Evolutionary conservation across 176 grass and related monocot species (phyloP).

Genomic region (Juncus inflexus): DNA sequence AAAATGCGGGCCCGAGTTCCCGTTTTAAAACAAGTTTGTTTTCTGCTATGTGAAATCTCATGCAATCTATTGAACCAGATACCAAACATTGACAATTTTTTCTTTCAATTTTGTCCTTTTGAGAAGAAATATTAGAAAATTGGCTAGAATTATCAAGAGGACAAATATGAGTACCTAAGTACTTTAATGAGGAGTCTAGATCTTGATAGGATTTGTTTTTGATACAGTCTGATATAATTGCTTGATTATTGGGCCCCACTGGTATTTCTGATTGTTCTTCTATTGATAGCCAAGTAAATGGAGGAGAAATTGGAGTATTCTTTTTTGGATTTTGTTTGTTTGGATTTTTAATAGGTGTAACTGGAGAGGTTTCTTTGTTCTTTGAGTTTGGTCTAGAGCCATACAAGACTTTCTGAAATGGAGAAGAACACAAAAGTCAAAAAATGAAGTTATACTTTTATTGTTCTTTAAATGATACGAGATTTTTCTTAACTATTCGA

Average conservation of each 20-base stretch:
- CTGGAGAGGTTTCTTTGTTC: constrained; percentile 3
- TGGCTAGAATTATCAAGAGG: constrained; percentile 9
- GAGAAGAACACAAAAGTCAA: neutral
- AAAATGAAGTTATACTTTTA: too few relatives aligned
- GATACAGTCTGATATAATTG: constrained; percentile 17
- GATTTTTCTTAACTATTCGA: too few relatives aligned
- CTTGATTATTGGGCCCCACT: constrained; percentile 14
- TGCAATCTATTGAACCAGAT: constrained; percentile 35
- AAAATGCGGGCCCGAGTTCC: constrained; percentile 48
- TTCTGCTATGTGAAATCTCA: constrained; percentile 54
- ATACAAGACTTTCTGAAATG: constrained; percentile 7
- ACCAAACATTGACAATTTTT: constrained; percentile 28
- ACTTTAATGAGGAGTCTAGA: constrained; percentile 12
- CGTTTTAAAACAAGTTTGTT: constrained; percentile 44
- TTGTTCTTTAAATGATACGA: too few relatives aligned
- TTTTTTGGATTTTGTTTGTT: neutral
- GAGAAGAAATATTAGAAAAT: constrained; percentile 2
- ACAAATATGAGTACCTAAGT: constrained; percentile 13
- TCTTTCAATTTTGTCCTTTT: neutral
- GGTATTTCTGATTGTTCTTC: constrained; percentile 22
- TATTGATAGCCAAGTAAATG: constrained; percentile 7
- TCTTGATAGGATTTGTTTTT: neutral
- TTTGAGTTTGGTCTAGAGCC: constrained; percentile 6
- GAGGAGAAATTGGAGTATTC: neutral
- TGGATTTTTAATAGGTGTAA: neutral